Evolutionary conservation across 177 flowering plant genomes (phyloP), one percentile per base, ranked within the genome.

Genomic region (Vitis hybrid): DNA sequence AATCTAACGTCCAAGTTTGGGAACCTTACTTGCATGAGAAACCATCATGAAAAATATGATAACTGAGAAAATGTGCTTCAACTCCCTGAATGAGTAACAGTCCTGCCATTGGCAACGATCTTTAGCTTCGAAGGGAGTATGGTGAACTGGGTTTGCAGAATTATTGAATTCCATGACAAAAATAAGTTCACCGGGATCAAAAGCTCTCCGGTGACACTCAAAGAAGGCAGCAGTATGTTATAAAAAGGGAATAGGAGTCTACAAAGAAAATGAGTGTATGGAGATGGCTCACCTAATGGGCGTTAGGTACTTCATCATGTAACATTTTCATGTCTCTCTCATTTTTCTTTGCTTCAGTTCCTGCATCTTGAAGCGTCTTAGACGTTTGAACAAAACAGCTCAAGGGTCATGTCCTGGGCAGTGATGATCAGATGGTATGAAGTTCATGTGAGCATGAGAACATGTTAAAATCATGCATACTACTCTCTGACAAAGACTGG

Each of bases 251-350:
- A 44, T 10, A 44, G 20, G 10, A 33, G 3, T 18, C 18, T 7
- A 4, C 22, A 6, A 9, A 3, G 18, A 33, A 7, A 64, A 44
- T 64, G 51, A 64, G 51, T 64, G 66, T 52, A 64, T 33, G 53
- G 20, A 49, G 66, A 64, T n/a, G 66, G 66, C 53, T 64, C 17
- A 64, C 66, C 66, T 38, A 64, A 20, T 64, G 52, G 53, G 15
- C 20, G 66, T 64, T 64, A 64, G 66, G 66, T 64, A 15, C 19
- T 64, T 64, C 22, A 20, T 55, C 7, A 38, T 38, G 17, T 12
- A 17, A 55, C 6, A 55, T 14, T 55, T 55, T 55, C 58, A 20
- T 58, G 11, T 20, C 28, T 58, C 61, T 8, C 61, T 8, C 28
- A 18, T 18, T 18, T 11, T 64, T 17, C 49, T 22, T n/a, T 10